Evolutionary conservation across 2,329 filamentous ascomycete species (phyloP), one percentile per base, ranked within the genome.

Genomic region (Fusarium nematophilum): DNA sequence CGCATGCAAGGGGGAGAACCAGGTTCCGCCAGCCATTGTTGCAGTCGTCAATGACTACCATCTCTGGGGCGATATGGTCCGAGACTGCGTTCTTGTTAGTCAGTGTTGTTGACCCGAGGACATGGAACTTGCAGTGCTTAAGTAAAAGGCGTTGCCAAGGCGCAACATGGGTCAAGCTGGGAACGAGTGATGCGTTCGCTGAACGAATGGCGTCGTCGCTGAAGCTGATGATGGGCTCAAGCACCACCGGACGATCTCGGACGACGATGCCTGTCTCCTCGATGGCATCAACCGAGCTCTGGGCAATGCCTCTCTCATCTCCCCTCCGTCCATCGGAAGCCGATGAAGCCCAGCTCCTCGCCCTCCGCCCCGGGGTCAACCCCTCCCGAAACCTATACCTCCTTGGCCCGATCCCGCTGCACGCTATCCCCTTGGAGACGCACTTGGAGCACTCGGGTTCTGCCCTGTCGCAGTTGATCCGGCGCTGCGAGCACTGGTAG

Each of bases 401-500:
- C 55, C n/a, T n/a, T n/a, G 56, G 39, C 1, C 67, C 70, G 4
- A 66, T 59, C 0, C 74, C 74, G 8, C 68, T 70, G 48, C 74
- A 76, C 1, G 58, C 43, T 3, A 76, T 50, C 2, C 72, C 72
- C 21, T 68, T 70, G 4, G 67, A 66, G 9, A 60, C 21, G 30
- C 74, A 76, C 45, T 76, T 76, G 1, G 44, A 27, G 43, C 74
- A 76, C 6, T 47, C 50, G 3, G 73, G 74, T 18, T 70, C 57
- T 6, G 59, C 62, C n/a, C 64, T 52, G 51, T 76, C 74, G 47
- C 74, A 76, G 43, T 72, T 56, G 17, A 76, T 73, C 9, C 74
- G 72, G 9, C 74, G 72, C 31, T 73, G 69, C 8, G 70, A 71
- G 48, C 74, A 76, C 43, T 76, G 64, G 26, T 73, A 70, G 50